Evolutionary conservation across 2,329 filamentous ascomycete genomes (phyloP).

Genomic region (Talaromyces marneffei): DNA sequence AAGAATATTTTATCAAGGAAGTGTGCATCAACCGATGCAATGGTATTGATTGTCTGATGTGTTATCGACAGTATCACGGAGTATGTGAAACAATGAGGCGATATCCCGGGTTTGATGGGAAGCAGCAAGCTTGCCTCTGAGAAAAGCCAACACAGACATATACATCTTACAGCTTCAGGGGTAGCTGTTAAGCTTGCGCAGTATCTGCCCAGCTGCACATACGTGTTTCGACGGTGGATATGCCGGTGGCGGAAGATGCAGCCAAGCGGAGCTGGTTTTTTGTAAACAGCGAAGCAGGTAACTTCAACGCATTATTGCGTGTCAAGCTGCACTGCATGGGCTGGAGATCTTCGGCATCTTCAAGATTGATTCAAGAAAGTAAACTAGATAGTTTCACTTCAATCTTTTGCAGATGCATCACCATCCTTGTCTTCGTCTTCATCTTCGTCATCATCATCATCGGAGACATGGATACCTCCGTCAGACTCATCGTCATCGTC

Average conservation of each 20-base stretch:
- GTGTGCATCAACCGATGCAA: not conserved
- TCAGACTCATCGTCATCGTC: slow-evolving; percentile 36
- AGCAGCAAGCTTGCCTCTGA: not conserved
- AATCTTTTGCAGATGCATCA: not conserved
- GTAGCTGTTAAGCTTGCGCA: not conserved
- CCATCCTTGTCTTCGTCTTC: slow-evolving; percentile 1
- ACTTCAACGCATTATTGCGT: not conserved
- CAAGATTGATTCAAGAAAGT: not conserved
- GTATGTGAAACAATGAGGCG: slow-evolving; percentile 1
- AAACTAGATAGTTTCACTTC: not conserved
- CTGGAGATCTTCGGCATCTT: slow-evolving; percentile 27
- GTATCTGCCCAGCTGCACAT: not conserved
- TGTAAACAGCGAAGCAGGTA: not conserved
- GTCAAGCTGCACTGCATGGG: slow-evolving; percentile 28
- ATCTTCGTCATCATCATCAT: slow-evolving; percentile 17
- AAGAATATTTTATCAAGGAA: not conserved
- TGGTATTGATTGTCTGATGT: not conserved
- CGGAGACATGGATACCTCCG: slow-evolving; percentile 24
- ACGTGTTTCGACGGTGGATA: not conserved
- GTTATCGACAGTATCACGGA: not conserved
- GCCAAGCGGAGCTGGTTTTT: slow-evolving; percentile 5
- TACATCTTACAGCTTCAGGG: not conserved
- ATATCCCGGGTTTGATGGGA: not conserved
- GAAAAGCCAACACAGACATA: slow-evolving; percentile 4
- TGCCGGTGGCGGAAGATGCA: not conserved